Evolutionary conservation across 768 basidiomycete species (phyloP), one percentile per base, ranked within the genome.

Genomic region (Pisolithus marmoratus): DNA sequence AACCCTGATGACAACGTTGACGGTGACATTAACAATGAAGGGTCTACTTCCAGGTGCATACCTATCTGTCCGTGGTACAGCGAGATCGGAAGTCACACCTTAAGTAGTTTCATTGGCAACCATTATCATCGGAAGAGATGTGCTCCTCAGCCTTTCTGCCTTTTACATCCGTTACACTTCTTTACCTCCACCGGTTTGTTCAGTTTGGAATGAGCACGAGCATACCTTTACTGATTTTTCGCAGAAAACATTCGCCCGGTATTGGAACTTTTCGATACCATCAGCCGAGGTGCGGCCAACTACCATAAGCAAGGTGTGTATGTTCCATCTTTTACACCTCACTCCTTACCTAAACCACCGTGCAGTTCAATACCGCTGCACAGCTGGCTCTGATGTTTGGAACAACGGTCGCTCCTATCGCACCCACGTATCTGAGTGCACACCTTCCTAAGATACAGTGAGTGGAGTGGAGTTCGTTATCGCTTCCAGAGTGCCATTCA

Each of bases 201-300:
- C 19, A 57, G 26, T n/a, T 22, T 23, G 27, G 27, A 41, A 36
- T 19, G 15, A 38, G 34, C 31, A 47, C 24, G 48, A 36, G 41
- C 59, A 40, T 51, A 17, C 41, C 40, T 29, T 19, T 27, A 22
- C 2, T 51, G 34, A 55, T 50, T 43, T 40, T 41, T 22, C 42
- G 12, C 66, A 94, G 89, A 90, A 91, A 91, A 96, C 94, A 0
- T 87, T 92, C 63, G 66, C 73, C 23, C 82, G 96, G 31, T 99
- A 98, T 70, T 99, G 94, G 90, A 90, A 97, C 65, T 91, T 96
- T 56, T 89, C 90, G 9, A 83, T 96, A 47, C 93, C 96, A 2
- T 95, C 94, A 1, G 95, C 93, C 1, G 94, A 96, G 69, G 93
- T 98, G 12, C 82, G 82, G 27, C 95, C 95, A 0, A 98, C 96